These are phyloP conservation scores for Parascedosporium putredinis DNA, from an alignment of 2,329 filamentous ascomycete genomes.

Conservation along the genomic window DNA sequence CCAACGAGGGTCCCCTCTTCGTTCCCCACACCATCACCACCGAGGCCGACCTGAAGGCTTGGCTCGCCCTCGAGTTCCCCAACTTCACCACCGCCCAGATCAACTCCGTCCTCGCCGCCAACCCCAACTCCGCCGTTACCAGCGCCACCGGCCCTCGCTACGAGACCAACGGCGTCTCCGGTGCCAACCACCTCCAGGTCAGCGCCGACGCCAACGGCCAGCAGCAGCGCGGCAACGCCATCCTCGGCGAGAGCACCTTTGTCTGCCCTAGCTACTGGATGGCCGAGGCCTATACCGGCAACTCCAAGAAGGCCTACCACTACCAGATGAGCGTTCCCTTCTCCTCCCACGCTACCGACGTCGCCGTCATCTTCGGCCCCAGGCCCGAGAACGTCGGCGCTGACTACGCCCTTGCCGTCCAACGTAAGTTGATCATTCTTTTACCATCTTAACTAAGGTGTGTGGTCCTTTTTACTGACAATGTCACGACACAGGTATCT, in stretches of 20 bases:
- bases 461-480: neutral
- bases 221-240: constrained; percentile 40
- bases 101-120: constrained; percentile 20
- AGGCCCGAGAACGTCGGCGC: neutral
- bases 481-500: constrained; percentile 16
- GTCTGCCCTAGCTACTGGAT: constrained; percentile 48
- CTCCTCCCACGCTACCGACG: constrained; percentile 27
- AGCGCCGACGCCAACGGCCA: constrained; percentile 38
- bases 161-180: constrained; percentile 25
- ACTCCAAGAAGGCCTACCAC: constrained; percentile 26
- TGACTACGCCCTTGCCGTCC: neutral
- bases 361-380: constrained; percentile 20
- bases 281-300: constrained; percentile 30
- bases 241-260: constrained; percentile 45
- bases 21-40: constrained; percentile 24
- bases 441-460: no score
- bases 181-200: constrained; percentile 37
- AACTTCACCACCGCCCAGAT: constrained; percentile 21
- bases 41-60: constrained; percentile 19
- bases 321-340: constrained; percentile 37
- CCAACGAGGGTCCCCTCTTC: constrained; percentile 27
- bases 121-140: constrained; percentile 16
- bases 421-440: neutral
- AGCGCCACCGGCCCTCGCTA: constrained; percentile 19
- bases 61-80: constrained; percentile 23